Evolutionary conservation across 768 basidiomycete genomes (phyloP).

Genomic region (Phylloporus sp.): DNA sequence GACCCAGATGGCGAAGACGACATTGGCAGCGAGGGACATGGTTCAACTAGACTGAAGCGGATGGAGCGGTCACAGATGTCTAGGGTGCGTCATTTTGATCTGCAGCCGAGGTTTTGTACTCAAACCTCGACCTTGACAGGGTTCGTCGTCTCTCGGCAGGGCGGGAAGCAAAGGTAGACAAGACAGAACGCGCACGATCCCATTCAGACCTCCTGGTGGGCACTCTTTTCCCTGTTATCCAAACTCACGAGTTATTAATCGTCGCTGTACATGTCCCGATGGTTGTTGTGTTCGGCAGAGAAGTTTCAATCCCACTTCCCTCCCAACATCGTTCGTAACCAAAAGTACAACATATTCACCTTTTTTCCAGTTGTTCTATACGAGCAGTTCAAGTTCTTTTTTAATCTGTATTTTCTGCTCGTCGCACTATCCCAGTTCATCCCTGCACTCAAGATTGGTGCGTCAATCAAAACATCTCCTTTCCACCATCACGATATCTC

Average conservation of each 20-base stretch:
- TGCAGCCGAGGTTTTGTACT: neutral
- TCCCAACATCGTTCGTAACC: slow-evolving; percentile 91
- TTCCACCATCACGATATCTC: neutral
- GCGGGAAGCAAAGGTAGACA: slow-evolving; percentile 32
- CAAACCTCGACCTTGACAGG: slow-evolving; percentile 9
- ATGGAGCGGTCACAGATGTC: slow-evolving; percentile 21
- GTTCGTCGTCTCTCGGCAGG: slow-evolving; percentile 18
- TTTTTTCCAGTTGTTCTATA: slow-evolving; percentile 97
- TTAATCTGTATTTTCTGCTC: slow-evolving; percentile 96
- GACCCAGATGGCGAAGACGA: slow-evolving; percentile 37
- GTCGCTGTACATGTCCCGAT: neutral
- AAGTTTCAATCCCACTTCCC: slow-evolving; percentile 71
- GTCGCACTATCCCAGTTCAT: slow-evolving; percentile 96
- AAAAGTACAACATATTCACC: slow-evolving; percentile 96
- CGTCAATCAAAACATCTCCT: slow-evolving; percentile 18
- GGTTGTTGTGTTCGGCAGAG: slow-evolving; percentile 42
- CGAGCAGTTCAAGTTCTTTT: slow-evolving; percentile 99
- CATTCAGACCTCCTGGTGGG: slow-evolving; percentile 70
- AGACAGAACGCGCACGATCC: slow-evolving; percentile 74
- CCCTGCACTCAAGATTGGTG: slow-evolving; percentile 93
- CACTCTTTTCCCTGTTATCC: neutral
- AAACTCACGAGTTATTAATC: slow-evolving; percentile 1
- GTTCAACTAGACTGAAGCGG: slow-evolving; percentile 25
- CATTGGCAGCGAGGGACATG: slow-evolving; percentile 31
- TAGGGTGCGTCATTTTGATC: slow-evolving; percentile 12